These are phyloP conservation scores for Sporothrix inflata DNA, from an alignment of 2,329 filamentous ascomycete genomes.

Conservation along the genomic window DNA sequence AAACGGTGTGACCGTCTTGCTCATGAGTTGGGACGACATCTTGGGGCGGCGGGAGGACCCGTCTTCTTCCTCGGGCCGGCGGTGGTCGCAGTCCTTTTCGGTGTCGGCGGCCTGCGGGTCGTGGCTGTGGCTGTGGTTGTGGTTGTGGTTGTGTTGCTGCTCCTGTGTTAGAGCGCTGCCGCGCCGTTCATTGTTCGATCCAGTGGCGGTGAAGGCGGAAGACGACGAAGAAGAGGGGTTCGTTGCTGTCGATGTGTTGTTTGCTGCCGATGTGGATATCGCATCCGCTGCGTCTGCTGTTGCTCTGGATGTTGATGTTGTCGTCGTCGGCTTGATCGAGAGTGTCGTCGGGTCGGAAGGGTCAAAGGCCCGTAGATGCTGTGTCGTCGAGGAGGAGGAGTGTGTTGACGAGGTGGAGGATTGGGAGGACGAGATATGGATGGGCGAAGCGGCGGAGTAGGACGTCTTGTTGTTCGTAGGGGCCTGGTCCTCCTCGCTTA, in stretches of 20 bases:
- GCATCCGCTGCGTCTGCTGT: background rate
- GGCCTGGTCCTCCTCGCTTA: conserved; percentile 12
- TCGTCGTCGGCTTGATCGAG: conserved; percentile 18
- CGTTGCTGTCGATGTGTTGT: conserved; percentile 1
- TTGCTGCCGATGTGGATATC: background rate
- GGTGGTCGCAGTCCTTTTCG: conserved; percentile 55
- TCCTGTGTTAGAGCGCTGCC: conserved; percentile 20
- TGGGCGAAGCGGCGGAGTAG: background rate
- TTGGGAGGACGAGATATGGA: conserved; percentile 19
- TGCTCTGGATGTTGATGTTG: background rate
- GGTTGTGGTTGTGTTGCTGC: background rate
- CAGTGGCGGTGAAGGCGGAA: background rate
- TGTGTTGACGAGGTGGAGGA: conserved; percentile 17
- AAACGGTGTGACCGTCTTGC: conserved; percentile 83
- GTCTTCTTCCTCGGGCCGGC: conserved; percentile 54
- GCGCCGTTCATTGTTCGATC: conserved; percentile 14
- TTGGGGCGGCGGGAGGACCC: conserved; percentile 51
- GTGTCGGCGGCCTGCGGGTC: conserved; percentile 31
- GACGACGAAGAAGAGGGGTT: background rate
- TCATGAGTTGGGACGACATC: conserved; percentile 68
- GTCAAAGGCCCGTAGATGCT: conserved; percentile 27
- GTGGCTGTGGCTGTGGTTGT: conserved; percentile 1
- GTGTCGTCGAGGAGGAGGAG: conserved; percentile 22
- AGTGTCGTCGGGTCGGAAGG: conserved; percentile 31
- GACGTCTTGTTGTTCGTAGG: background rate